These are phyloP conservation scores for Orobanche coerulescens DNA, from an alignment of 257 asterid species.

Conservation along the genomic window DNA sequence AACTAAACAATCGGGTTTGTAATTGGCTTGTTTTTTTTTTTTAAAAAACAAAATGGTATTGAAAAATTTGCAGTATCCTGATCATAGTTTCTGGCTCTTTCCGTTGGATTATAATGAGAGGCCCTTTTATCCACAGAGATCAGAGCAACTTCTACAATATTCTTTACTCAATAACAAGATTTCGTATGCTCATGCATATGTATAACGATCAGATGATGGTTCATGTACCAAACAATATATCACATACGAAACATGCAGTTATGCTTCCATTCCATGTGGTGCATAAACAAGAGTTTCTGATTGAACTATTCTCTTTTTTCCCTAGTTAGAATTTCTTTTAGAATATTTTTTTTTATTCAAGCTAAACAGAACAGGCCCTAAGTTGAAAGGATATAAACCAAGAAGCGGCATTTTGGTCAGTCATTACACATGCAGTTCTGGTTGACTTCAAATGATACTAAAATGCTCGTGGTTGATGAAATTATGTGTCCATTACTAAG, in stretches of 20 bases:
- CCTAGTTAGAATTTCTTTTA: background rate
- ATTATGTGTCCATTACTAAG: background rate
- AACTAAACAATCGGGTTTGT: too few relatives aligned
- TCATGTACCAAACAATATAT: background rate
- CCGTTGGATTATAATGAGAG: too few relatives aligned
- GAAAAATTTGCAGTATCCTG: too few relatives aligned
- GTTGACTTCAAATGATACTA: background rate
- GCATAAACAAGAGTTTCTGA: background rate
- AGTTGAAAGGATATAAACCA: background rate
- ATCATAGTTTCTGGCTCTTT: too few relatives aligned
- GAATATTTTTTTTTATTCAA: background rate
- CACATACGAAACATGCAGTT: background rate
- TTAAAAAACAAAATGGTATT: too few relatives aligned
- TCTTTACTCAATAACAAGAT: too few relatives aligned
- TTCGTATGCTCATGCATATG: background rate
- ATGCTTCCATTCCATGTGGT: background rate
- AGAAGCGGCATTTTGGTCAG: background rate
- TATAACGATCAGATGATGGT: background rate
- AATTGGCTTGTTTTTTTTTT: too few relatives aligned
- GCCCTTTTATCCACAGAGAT: too few relatives aligned
- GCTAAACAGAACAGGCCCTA: background rate
- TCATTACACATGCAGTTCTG: background rate
- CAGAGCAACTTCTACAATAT: too few relatives aligned
- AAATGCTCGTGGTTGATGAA: background rate
- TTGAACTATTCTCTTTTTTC: background rate